These are phyloP conservation scores for Sphaerulina musiva DNA, from an alignment of 2,329 filamentous ascomycete species.

Conservation along the genomic window DNA sequence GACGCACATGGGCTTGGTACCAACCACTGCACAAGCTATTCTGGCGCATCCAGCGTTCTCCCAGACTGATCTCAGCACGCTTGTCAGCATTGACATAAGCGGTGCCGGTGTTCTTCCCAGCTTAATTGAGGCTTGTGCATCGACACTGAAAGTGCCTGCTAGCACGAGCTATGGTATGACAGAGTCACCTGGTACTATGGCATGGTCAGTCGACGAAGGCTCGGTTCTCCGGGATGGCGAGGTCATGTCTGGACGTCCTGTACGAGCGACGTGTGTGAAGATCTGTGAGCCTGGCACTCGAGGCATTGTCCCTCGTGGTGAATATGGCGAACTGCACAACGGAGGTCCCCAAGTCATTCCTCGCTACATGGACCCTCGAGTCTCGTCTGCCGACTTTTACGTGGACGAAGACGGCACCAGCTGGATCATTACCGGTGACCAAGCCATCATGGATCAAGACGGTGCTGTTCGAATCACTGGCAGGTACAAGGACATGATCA, in stretches of 20 bases:
- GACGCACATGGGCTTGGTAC: conserved; percentile 32
- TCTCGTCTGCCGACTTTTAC: conserved; percentile 28
- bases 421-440: conserved; percentile 62
- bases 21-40: conserved; percentile 33
- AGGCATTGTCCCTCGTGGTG: conserved; percentile 25
- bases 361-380: conserved; percentile 29
- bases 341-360: conserved; percentile 29
- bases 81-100: conserved; percentile 32
- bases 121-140: conserved; percentile 27
- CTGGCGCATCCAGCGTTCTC: conserved; percentile 29
- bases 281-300: conserved; percentile 28
- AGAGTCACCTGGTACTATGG: conserved; percentile 40
- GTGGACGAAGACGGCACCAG: conserved; percentile 37
- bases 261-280: conserved; percentile 37
- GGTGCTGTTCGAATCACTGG: conserved; percentile 37
- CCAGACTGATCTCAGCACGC: conserved; percentile 26
- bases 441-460: conserved; percentile 45
- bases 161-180: conserved; percentile 42
- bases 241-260: conserved; percentile 40
- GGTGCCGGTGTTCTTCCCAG: conserved; percentile 35
- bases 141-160: conserved; percentile 27
- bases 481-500: conserved; percentile 35
- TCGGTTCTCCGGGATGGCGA: conserved; percentile 32
- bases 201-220: conserved; percentile 35
- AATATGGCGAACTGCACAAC: conserved; percentile 31